Percentiles rank a stretch among this genome's conserved stretches.
Conservation (phyloP, 1,284 basidiomycete species). For the Anthracocystis setariae region DNA sequence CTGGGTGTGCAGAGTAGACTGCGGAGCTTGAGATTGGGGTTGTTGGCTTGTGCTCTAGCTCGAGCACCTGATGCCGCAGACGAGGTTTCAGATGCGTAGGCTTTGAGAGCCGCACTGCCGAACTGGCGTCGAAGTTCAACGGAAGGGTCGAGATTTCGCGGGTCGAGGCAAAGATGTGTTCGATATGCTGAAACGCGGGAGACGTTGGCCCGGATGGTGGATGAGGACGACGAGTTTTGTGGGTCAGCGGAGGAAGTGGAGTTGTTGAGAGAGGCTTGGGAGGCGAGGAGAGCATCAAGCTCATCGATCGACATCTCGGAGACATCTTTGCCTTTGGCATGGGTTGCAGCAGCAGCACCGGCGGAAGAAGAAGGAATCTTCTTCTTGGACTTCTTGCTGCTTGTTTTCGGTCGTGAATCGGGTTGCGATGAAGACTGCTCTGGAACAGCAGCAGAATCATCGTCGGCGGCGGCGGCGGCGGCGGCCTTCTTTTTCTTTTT, state of each 20-base stretch:
- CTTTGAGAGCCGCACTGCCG: constrained; percentile 65
- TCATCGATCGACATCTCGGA: constrained; percentile 65
- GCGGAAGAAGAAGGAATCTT: constrained; percentile 19
- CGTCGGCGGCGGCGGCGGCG: neutral
- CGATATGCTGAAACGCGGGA: constrained; percentile 35
- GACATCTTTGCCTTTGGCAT: constrained; percentile 36
- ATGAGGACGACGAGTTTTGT: neutral
- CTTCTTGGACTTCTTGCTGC: constrained; percentile 35
- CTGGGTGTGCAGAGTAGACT: constrained; percentile 61
- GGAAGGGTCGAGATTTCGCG: constrained; percentile 56
- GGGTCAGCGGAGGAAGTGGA: constrained; percentile 1
- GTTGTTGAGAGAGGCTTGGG: constrained; percentile 37
- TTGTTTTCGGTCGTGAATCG: constrained; percentile 7
- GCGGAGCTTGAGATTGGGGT: constrained; percentile 61
- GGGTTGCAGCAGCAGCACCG: neutral
- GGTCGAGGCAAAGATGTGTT: constrained; percentile 51
- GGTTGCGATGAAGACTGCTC: neutral
- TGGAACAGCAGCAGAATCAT: neutral
- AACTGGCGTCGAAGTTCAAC: constrained; percentile 65
- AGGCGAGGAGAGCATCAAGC: constrained; percentile 57
- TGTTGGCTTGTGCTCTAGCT: constrained; percentile 55
- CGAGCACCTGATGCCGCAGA: constrained; percentile 36
- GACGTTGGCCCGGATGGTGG: neutral
- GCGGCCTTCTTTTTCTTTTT: constrained; percentile 64
- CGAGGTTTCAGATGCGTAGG: constrained; percentile 54